Evolutionary conservation across 192 early-diverging fungal genomes (phyloP), one percentile per base, ranked within the genome.

Genomic region (Podila epicladia): DNA sequence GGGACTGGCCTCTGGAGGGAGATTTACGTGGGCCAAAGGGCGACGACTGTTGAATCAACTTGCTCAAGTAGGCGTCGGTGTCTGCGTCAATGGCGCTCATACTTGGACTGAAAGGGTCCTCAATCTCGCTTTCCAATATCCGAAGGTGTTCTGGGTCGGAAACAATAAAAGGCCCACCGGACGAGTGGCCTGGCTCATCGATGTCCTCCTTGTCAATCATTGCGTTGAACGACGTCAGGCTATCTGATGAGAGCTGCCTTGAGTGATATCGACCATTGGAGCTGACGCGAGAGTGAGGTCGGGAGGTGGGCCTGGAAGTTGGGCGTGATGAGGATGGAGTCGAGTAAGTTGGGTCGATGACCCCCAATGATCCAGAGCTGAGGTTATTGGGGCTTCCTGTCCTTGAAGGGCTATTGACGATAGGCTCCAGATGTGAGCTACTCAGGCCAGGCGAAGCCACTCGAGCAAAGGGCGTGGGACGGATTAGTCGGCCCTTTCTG

Each of bases 101-200:
- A 22, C 77, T 80, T 29, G 77, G 77, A 13, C 77, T 80, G 33
- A 80, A 80, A 7, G 77, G 77, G 67, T 80, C 77, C 26, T 80
- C 77, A 29, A 80, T 80, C 35, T 80, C 77, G n/a, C 71, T 71
- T 22, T 80, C 77, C 8, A 80, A 48, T n/a, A 80, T 73, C 35
- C 62, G 38, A 2, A 73, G 13, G 41, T 80, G 77, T 37, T 80
- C 77, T n/a, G 77, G 77, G 31, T 80, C 77, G 2, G 77, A 80
- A 8, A 80, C 71, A 1, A 80, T 50, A 69, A 80, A 73, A 1
- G 77, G 72, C 7, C 77, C 77, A 19, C 70, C 71, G 9, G 64
- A 65, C 5, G 59, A 67, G 22, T 67, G 64, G 31, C 67, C 66
- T 5, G 51, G 50, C 48, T 73, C 35, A 17, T 73, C 71, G 12